Conservation (phyloP, 2,329 filamentous ascomycete genomes). For the Hypomyces perniciosus region DNA sequence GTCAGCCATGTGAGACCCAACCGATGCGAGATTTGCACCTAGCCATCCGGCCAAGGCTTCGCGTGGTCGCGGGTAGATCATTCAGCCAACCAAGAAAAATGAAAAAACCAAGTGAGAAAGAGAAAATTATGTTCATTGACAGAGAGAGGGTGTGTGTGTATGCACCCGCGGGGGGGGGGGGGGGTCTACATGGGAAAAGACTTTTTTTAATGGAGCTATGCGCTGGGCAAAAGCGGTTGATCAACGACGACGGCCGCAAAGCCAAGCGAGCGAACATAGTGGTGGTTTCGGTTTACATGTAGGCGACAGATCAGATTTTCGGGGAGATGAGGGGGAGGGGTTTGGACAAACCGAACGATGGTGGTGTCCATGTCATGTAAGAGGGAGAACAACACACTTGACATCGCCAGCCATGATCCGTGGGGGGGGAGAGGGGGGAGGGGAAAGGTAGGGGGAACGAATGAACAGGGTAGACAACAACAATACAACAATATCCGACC, state of each 20-base stretch:
- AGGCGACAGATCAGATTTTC: slow-evolving; percentile 16
- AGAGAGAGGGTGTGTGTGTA: too few relatives aligned
- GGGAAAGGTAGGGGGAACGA: too few relatives aligned
- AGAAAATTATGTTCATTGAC: too few relatives aligned
- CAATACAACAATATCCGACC: background rate
- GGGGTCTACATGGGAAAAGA: background rate
- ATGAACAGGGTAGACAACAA: too few relatives aligned
- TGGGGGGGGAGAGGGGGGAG: too few relatives aligned
- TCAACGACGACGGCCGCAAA: too few relatives aligned
- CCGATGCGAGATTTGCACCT: background rate
- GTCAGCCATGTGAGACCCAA: slow-evolving; percentile 2
- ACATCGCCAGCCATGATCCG: too few relatives aligned
- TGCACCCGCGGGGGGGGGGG: background rate
- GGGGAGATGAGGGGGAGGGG: slow-evolving; percentile 1
- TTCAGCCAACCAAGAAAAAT: slow-evolving; percentile 1
- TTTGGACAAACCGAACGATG: too few relatives aligned
- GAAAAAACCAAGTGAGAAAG: background rate
- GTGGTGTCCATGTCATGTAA: too few relatives aligned
- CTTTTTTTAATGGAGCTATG: background rate
- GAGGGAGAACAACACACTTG: too few relatives aligned
- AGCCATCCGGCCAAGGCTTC: background rate
- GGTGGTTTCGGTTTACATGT: slow-evolving; percentile 3
- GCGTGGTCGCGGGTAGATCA: slow-evolving; percentile 10
- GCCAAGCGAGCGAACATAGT: background rate
- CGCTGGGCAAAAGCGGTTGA: too few relatives aligned